Evolutionary conservation across 176 grass and related monocot species (phyloP).

Genomic region (Oryza glaberrima): DNA sequence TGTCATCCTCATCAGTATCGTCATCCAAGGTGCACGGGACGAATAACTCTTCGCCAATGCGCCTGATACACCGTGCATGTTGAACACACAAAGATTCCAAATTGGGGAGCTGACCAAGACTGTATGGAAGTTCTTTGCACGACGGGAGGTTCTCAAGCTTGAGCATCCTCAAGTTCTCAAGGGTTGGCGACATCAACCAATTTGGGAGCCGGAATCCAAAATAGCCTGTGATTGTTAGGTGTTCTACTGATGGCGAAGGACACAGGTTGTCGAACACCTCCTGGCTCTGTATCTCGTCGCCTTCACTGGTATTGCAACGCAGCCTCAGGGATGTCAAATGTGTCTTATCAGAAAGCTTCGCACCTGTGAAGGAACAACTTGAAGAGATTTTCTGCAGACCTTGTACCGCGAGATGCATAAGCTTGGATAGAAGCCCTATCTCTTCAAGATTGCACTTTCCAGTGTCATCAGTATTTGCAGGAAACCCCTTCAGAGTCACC

Average conservation of each 20-base stretch:
- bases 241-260: background rate
- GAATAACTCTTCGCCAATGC: slow-evolving; percentile 4
- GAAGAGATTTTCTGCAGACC: background rate
- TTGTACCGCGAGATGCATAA: background rate
- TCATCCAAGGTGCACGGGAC: no score
- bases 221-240: background rate
- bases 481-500: background rate
- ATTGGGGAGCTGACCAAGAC: slow-evolving; percentile 16
- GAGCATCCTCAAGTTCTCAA: no score
- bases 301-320: background rate
- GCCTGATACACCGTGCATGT: background rate
- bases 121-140: background rate
- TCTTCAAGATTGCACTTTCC: no score
- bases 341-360: background rate
- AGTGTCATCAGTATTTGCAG: no score
- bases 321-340: background rate
- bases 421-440: no score
- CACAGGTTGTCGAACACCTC: slow-evolving; percentile 29
- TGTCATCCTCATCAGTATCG: no score
- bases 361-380: background rate
- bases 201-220: background rate
- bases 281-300: background rate
- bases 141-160: no score
- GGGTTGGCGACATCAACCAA: background rate
- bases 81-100: background rate